Base-by-base conservation (phyloP, 1,284 basidiomycete species). In the Trametes hirsuta region DNA sequence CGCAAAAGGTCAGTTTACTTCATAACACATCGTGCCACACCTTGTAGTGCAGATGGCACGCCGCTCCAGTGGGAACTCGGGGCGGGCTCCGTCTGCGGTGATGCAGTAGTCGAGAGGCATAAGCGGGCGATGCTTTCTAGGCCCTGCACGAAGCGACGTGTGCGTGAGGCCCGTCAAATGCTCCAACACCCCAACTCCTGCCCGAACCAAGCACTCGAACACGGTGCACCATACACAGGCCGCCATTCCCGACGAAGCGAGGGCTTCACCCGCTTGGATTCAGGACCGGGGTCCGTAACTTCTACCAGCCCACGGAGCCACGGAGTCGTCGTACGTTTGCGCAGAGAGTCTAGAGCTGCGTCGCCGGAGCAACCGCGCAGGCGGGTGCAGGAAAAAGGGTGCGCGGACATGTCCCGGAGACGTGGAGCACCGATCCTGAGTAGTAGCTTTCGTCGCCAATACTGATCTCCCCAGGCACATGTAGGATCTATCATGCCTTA, bases 161-260 rank as follows among this genome's bases (percentile, higher is more conserved):
- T 18, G 21, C 24, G 34, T 24, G 22, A 18, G 15, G 40, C 25
- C 39, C 40, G 44, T 22, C 15, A 3, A 5, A 14, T 11, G 50
- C 61, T 56, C 61, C 49, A 63, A 48, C 30, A 53, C 57, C 57
- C 53, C 42, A 42, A 46, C 24, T 21, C 21, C 24, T 37, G 44
- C 24, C 21, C 12, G 54, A 6, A 10, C 10, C 35, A 35, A 35
- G 36, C 5, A 30, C 11, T 35, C n/a, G 25, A 8, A 2, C 40
- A 18, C 40, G 30, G 18, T 44, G 41, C 36, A 21, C 48, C 35
- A 36, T 22, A 37, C 37, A 37, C 18, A 25, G 48, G 36, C 12
- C 4, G 8, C 34, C 18, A 15, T 15, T 21, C 34, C 50, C 25
- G 39, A 15, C 34, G 47, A 4, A 6, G 36, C 30, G 30, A 30